phyloP scores from a whole-genome alignment of 192 early-diverging fungal genomes.

The Mortierella claussenii region DNA sequence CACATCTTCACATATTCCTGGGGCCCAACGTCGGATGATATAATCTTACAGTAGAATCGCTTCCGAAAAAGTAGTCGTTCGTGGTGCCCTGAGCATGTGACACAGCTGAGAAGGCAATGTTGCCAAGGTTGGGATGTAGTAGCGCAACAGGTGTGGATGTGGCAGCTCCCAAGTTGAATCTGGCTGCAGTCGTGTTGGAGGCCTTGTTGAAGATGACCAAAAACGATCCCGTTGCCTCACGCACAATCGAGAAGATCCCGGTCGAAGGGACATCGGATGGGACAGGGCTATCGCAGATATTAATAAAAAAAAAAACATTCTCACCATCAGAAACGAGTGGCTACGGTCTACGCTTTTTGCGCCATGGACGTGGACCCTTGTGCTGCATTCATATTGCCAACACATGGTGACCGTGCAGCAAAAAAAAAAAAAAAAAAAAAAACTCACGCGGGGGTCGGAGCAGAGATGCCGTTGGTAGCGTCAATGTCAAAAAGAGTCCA shows the following conservation, averaged over 20 bases:
- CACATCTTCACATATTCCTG: too few species aligned
- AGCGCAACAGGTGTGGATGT: background rate
- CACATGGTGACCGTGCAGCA: too few species aligned
- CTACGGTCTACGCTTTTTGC: too few species aligned
- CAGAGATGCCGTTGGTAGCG: constrained; percentile 17
- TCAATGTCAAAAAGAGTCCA: constrained; percentile 19
- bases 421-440: background rate
- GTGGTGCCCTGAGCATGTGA: constrained; percentile 16
- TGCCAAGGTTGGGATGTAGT: background rate
- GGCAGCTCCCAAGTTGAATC: constrained; percentile 21
- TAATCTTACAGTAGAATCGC: too few species aligned
- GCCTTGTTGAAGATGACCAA: constrained; percentile 23
- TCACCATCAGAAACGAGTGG: too few species aligned
- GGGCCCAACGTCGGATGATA: too few species aligned
- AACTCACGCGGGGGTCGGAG: constrained; percentile 24
- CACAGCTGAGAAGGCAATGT: constrained; percentile 16
- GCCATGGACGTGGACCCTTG: too few species aligned
- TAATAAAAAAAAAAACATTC: background rate
- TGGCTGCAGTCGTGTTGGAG: background rate
- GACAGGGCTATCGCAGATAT: constrained; percentile 11
- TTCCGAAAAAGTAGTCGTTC: constrained; percentile 30
- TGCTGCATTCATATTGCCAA: too few species aligned
- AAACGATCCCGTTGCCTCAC: constrained; percentile 19
- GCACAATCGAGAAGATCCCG: constrained; percentile 3
- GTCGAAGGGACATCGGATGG: constrained; percentile 24